These are phyloP conservation scores for Fomitopsis serialis DNA, from an alignment of 768 basidiomycete species.

Conservation along the genomic window DNA sequence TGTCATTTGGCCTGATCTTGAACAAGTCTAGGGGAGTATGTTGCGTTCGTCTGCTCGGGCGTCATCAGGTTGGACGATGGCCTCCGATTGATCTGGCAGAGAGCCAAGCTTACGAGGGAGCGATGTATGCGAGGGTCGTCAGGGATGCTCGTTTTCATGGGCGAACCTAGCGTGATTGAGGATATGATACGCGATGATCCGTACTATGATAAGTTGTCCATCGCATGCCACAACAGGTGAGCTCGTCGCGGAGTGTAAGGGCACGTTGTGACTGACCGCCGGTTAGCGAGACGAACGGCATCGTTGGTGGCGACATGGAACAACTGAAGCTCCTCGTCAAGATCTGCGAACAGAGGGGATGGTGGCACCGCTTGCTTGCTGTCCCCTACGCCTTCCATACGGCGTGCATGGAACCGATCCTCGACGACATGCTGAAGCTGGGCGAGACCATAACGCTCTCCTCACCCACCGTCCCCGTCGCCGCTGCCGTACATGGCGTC, in stretches of 20 bases:
- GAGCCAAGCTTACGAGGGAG: constrained; percentile 51
- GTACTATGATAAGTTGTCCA: constrained; percentile 25
- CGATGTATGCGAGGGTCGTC: constrained; percentile 40
- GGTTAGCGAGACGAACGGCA: not conserved
- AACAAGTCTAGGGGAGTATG: constrained; percentile 68
- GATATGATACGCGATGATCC: not conserved
- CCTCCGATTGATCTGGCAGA: constrained; percentile 48
- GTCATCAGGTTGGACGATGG: constrained; percentile 56
- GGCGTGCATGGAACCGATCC: constrained; percentile 50
- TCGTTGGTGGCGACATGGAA: constrained; percentile 46
- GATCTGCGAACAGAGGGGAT: not conserved
- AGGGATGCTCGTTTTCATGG: constrained; percentile 58
- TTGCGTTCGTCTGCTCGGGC: constrained; percentile 58
- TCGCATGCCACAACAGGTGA: constrained; percentile 54
- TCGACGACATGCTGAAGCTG: constrained; percentile 41
- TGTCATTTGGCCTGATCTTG: not conserved
- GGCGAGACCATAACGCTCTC: constrained; percentile 32
- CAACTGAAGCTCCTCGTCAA: not conserved
- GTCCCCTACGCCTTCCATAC: constrained; percentile 68
- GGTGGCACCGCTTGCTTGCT: constrained; percentile 31
- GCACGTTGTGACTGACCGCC: not conserved
- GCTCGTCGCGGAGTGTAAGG: not conserved
- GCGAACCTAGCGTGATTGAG: constrained; percentile 27
- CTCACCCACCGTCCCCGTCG: constrained; percentile 50
- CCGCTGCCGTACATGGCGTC: constrained; percentile 54